A percentile compares a stretch with the other conserved stretches of the same genome.
phyloP scores from a whole-genome alignment of 2,329 filamentous ascomycete genomes.

The Colletotrichum sp. region DNA sequence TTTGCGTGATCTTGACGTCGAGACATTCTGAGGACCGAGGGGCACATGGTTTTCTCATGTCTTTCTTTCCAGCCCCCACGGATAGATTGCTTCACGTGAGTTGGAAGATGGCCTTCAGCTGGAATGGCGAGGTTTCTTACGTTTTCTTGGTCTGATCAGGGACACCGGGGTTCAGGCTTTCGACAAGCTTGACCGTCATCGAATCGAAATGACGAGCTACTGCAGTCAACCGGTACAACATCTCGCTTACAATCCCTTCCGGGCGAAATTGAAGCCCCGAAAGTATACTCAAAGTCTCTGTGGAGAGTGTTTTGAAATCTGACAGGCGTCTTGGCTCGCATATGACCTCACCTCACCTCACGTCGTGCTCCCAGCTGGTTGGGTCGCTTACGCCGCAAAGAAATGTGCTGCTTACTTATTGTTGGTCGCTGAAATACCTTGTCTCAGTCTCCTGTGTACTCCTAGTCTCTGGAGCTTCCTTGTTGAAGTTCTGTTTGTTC shows the following conservation, averaged over 20 bases:
- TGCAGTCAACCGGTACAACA: neutral
- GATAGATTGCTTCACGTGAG: neutral
- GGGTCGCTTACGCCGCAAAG: neutral
- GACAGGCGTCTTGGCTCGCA: neutral
- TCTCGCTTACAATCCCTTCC: rapidly evolving
- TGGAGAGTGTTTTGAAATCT: neutral
- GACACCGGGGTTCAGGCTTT: neutral
- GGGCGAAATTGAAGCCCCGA: neutral
- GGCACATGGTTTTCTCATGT: neutral
- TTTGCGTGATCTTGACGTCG: neutral
- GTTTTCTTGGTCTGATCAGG: neutral
- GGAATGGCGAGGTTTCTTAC: neutral
- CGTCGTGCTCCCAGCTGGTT: neutral
- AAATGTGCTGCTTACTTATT: neutral
- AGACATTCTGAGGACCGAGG: neutral
- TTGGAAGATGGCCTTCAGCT: neutral
- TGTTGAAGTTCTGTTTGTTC: neutral
- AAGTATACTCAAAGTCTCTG: neutral
- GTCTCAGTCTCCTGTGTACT: neutral
- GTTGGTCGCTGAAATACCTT: neutral
- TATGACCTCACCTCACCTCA: neutral
- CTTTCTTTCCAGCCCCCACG: neutral
- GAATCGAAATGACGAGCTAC: neutral
- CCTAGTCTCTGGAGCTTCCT: neutral
- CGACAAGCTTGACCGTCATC: neutral